Conservation (phyloP, 768 basidiomycete species). For the Suillus cothurnatus region DNA sequence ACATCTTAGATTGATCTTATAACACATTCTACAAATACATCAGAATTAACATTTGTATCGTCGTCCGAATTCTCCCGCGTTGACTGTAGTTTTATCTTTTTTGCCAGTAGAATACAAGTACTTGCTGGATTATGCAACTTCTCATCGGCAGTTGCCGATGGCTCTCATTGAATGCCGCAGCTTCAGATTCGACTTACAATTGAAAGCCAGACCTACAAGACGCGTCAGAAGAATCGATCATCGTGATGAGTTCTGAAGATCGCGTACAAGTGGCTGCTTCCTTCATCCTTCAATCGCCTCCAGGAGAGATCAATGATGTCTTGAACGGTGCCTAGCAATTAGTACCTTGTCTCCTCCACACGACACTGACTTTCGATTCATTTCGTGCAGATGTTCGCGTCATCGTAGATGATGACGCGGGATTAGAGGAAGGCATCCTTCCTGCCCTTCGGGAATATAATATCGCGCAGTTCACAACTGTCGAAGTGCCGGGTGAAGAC, state of each 20-base stretch:
- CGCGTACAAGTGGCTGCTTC: constrained; percentile 72
- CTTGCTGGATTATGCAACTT: not conserved
- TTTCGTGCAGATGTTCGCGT: constrained; percentile 75
- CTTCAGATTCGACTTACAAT: not conserved
- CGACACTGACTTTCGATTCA: constrained; percentile 11
- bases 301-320: constrained; percentile 97
- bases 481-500: constrained; percentile 74
- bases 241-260: constrained; percentile 58
- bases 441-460: constrained; percentile 87
- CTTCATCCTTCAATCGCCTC: constrained; percentile 88
- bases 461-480: constrained; percentile 82
- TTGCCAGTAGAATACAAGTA: not conserved
- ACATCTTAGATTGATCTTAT: not conserved
- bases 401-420: constrained; percentile 85
- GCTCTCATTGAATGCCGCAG: not conserved
- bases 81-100: not conserved
- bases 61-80: not conserved
- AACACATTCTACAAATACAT: not conserved
- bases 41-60: not conserved
- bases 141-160: constrained; percentile 6
- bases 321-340: constrained; percentile 66
- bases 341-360: constrained; percentile 6
- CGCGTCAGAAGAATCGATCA: not conserved
- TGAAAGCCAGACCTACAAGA: not conserved
- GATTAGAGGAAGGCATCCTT: constrained; percentile 75